A percentile compares a stretch with the other conserved stretches of the same genome.
phyloP scores from a whole-genome alignment of 2,329 filamentous ascomycete species.

The Talaromyces islandicus region DNA sequence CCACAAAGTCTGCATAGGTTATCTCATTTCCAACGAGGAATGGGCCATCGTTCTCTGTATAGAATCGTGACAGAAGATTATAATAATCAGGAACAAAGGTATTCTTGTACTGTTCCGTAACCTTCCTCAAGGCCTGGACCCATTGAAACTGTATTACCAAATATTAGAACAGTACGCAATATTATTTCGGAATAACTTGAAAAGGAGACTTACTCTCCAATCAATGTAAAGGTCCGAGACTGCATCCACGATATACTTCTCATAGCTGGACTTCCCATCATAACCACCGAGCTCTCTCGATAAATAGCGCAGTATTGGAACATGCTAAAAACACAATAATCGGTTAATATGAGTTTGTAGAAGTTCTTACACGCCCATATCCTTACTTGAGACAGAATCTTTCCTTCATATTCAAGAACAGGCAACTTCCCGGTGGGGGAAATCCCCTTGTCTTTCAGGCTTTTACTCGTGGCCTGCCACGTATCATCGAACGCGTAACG shows the following conservation, averaged over 20 bases:
- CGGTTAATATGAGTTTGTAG: not conserved
- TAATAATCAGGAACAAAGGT: slow-evolving; percentile 25
- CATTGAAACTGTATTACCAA: slow-evolving; percentile 15
- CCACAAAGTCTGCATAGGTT: slow-evolving; percentile 35
- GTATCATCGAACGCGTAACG: slow-evolving; percentile 23
- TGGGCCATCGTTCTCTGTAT: slow-evolving; percentile 24
- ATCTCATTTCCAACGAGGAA: slow-evolving; percentile 32
- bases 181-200: not conserved
- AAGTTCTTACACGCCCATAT: not conserved
- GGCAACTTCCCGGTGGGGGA: slow-evolving; percentile 29
- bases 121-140: slow-evolving; percentile 21
- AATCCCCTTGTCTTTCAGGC: slow-evolving; percentile 21
- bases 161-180: not conserved
- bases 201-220: slow-evolving; percentile 30
- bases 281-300: slow-evolving; percentile 29
- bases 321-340: slow-evolving; percentile 14
- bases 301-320: slow-evolving; percentile 32
- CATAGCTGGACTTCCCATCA: slow-evolving; percentile 30
- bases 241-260: slow-evolving; percentile 33
- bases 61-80: slow-evolving; percentile 23
- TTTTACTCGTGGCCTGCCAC: slow-evolving; percentile 20
- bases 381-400: slow-evolving; percentile 19
- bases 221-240: slow-evolving; percentile 36
- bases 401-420: slow-evolving; percentile 30
- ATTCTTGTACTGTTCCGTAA: slow-evolving; percentile 27